Evolutionary conservation across 2,329 filamentous ascomycete species (phyloP).

Genomic region (Diplodia mutila): DNA sequence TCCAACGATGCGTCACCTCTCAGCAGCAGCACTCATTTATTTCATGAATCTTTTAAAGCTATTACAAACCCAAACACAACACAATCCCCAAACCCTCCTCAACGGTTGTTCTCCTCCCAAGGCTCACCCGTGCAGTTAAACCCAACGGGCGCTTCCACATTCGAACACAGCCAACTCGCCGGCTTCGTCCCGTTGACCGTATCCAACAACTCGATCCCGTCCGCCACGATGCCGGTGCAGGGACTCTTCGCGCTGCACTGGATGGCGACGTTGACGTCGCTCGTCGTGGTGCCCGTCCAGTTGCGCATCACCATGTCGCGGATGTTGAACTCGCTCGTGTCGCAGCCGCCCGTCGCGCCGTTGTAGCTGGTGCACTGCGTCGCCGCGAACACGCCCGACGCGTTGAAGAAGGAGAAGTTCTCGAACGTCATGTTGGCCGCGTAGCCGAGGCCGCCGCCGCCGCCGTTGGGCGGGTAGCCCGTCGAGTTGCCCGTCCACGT

Average conservation of each 20-base stretch:
- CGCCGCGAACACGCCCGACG: constrained; percentile 41
- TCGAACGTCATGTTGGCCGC: constrained; percentile 43
- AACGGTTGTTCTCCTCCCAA: constrained; percentile 15
- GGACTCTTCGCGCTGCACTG: constrained; percentile 37
- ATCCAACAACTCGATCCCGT: constrained; percentile 30
- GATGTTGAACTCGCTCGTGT: constrained; percentile 47
- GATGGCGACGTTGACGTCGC: constrained; percentile 31
- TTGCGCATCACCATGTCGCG: constrained; percentile 38
- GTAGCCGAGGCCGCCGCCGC: constrained; percentile 58
- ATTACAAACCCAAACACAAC: no score
- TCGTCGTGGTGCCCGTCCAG: constrained; percentile 37
- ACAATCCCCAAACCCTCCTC: no score
- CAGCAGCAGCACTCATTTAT: no score
- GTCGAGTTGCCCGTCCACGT: constrained; percentile 60
- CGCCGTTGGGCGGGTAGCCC: constrained; percentile 61
- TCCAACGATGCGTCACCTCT: no score
- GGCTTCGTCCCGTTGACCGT: constrained; percentile 29
- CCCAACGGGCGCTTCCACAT: constrained; percentile 27
- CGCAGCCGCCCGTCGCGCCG: constrained; percentile 44
- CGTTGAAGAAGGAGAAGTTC: constrained; percentile 38
- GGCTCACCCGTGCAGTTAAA: constrained; percentile 17
- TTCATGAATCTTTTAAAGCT: no score
- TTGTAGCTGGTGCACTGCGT: constrained; percentile 48
- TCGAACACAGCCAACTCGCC: constrained; percentile 33
- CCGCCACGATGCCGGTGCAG: constrained; percentile 32